A percentile compares a stretch with the other conserved stretches of the same genome.
Evolutionary conservation across 192 early-diverging fungal species (phyloP).

Genomic region (Coemansia sp.): DNA sequence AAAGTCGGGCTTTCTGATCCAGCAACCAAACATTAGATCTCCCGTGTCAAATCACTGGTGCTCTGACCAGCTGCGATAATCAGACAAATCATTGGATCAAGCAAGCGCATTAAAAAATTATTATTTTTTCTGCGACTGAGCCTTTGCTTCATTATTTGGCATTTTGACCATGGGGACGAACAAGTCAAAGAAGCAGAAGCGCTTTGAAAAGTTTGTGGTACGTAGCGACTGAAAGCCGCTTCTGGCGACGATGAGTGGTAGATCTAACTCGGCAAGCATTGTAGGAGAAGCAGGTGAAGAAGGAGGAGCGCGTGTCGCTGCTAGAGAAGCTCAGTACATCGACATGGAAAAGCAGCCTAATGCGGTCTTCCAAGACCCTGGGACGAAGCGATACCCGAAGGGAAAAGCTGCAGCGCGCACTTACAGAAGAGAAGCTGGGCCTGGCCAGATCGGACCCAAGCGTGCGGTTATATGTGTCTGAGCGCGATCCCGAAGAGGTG

Average conservation of each 20-base stretch:
- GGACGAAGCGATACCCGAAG: conserved; percentile 66
- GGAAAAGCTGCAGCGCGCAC: conserved; percentile 66
- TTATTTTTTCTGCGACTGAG: not conserved
- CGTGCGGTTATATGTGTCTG: conserved; percentile 59
- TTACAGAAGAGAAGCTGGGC: conserved; percentile 65
- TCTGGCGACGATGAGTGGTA: not conserved
- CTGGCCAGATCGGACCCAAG: conserved; percentile 57
- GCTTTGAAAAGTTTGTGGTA: conserved; percentile 76
- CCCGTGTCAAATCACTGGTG: too few relatives aligned
- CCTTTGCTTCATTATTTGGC: not conserved
- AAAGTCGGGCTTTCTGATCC: too few relatives aligned
- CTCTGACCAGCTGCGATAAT: too few relatives aligned
- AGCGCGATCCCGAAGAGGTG: conserved; percentile 51
- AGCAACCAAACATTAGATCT: too few relatives aligned
- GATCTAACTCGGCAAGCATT: not conserved
- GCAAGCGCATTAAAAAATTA: not conserved
- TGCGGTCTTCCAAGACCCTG: conserved; percentile 68
- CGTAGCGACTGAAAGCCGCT: conserved; percentile 1
- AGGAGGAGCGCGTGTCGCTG: conserved; percentile 66
- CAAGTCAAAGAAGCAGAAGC: conserved; percentile 68
- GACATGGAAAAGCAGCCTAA: conserved; percentile 64
- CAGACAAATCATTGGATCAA: conserved; percentile 1
- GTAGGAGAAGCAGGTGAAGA: conserved; percentile 75
- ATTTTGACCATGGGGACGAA: conserved; percentile 46
- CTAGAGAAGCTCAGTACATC: conserved; percentile 63